These are phyloP conservation scores for Simplicillium aogashimaense DNA, from an alignment of 2,329 filamentous ascomycete genomes.

Conservation along the genomic window DNA sequence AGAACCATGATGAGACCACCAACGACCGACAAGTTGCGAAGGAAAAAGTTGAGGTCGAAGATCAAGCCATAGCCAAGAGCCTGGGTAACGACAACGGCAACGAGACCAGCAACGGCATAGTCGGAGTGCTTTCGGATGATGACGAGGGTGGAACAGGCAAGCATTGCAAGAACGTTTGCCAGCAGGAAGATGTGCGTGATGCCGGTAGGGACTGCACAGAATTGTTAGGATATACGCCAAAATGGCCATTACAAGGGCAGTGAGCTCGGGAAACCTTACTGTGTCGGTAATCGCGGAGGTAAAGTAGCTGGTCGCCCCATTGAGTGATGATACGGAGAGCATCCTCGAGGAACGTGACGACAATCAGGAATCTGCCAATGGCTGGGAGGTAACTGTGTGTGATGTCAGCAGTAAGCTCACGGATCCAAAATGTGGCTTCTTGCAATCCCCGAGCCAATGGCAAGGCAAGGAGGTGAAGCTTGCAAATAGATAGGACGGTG, in stretches of 20 bases:
- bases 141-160: constrained; percentile 70
- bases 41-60: constrained; percentile 99
- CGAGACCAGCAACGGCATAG: constrained; percentile 82
- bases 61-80: constrained; percentile 95
- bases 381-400: constrained; percentile 73
- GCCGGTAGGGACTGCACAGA: constrained; percentile 63
- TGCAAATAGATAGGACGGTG: not conserved
- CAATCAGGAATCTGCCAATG: constrained; percentile 93
- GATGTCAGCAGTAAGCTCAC: constrained; percentile 1
- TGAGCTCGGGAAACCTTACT: constrained; percentile 49
- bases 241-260: not conserved
- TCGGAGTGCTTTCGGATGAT: constrained; percentile 90
- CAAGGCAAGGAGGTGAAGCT: too few relatives aligned
- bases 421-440: too few relatives aligned
- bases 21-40: constrained; percentile 95
- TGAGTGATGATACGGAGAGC: constrained; percentile 92
- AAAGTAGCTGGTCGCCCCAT: constrained; percentile 90
- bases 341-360: constrained; percentile 97
- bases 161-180: constrained; percentile 82
- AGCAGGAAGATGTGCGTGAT: constrained; percentile 90
- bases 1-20: constrained; percentile 96
- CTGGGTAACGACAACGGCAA: constrained; percentile 85
- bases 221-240: constrained; percentile 9
- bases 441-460: too few relatives aligned
- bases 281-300: constrained; percentile 83